Evolutionary conservation across 768 basidiomycete species (phyloP).

Genomic region (Tylopilus sp.): DNA sequence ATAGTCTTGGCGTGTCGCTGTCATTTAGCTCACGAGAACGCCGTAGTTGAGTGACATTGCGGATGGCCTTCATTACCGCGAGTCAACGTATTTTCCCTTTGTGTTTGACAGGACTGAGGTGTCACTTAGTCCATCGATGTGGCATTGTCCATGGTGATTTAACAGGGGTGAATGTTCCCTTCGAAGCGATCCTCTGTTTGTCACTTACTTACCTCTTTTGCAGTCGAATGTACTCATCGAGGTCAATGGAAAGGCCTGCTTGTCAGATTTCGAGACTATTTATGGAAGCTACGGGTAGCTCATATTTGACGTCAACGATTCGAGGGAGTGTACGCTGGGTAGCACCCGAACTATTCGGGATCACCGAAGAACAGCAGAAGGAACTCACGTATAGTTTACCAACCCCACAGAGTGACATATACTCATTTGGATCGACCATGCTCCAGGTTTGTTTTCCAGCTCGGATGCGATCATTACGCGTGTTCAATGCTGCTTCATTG

Average conservation of each 20-base stretch:
- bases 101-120: neutral
- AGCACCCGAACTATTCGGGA: conserved; percentile 39
- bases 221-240: conserved; percentile 38
- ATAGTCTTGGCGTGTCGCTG: neutral
- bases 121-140: conserved; percentile 14
- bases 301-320: conserved; percentile 31
- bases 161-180: conserved; percentile 34
- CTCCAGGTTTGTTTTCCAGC: conserved; percentile 21
- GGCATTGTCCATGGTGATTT: conserved; percentile 44
- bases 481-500: neutral
- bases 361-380: conserved; percentile 26
- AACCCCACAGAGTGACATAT: conserved; percentile 37
- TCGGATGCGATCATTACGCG: neutral
- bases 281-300: conserved; percentile 19
- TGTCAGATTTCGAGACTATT: conserved; percentile 34
- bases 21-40: neutral
- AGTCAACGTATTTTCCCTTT: neutral
- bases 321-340: conserved; percentile 48
- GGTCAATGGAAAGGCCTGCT: conserved; percentile 25
- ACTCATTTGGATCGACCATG: conserved; percentile 37
- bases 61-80: conserved; percentile 22
- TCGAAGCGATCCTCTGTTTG: neutral
- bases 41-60: conserved; percentile 18
- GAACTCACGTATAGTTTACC: conserved; percentile 6
- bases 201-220: neutral